Evolutionary conservation across 495 filamentous ascomycete genomes (phyloP).

Genomic region (Neurospora africana): DNA sequence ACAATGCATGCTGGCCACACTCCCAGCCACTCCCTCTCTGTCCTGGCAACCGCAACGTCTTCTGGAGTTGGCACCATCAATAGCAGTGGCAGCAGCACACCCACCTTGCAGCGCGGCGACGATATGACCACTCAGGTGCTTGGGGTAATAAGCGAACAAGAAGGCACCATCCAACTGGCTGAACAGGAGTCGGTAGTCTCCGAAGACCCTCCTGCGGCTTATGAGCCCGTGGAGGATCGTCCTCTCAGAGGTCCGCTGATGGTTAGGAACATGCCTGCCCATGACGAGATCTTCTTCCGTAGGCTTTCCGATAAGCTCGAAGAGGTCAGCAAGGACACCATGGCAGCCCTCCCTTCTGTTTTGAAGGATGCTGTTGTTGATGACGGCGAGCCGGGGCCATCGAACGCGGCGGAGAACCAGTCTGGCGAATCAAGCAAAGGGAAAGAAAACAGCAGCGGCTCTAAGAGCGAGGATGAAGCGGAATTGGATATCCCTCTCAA

Average conservation of each 20-base stretch:
- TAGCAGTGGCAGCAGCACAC: conserved; percentile 31
- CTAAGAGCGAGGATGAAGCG: conserved; percentile 28
- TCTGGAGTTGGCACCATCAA: conserved; percentile 24
- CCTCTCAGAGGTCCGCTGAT: conserved; percentile 33
- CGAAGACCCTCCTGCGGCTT: conserved; percentile 15
- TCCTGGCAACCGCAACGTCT: conserved; percentile 26
- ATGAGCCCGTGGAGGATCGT: conserved; percentile 23
- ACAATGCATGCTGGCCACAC: conserved; percentile 42
- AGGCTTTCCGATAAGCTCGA: conserved; percentile 33
- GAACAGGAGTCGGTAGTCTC: background rate
- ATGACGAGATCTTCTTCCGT: conserved; percentile 37
- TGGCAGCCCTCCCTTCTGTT: conserved; percentile 29
- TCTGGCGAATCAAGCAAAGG: conserved; percentile 5
- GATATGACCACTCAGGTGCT: conserved; percentile 6
- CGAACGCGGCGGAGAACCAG: background rate
- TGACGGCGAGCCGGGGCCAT: conserved; percentile 6
- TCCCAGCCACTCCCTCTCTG: conserved; percentile 35
- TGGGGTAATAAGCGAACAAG: conserved; percentile 3
- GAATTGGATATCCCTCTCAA: conserved; percentile 43
- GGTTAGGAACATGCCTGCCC: conserved; percentile 34
- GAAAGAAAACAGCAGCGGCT: conserved; percentile 13
- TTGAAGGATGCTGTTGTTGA: conserved; percentile 16
- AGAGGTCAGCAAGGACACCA: conserved; percentile 23
- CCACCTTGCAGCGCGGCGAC: conserved; percentile 19
- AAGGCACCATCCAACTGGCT: background rate